Base-by-base conservation (phyloP, 73 alveolate genomes). In the Tetrahymena elliotti region DNA sequence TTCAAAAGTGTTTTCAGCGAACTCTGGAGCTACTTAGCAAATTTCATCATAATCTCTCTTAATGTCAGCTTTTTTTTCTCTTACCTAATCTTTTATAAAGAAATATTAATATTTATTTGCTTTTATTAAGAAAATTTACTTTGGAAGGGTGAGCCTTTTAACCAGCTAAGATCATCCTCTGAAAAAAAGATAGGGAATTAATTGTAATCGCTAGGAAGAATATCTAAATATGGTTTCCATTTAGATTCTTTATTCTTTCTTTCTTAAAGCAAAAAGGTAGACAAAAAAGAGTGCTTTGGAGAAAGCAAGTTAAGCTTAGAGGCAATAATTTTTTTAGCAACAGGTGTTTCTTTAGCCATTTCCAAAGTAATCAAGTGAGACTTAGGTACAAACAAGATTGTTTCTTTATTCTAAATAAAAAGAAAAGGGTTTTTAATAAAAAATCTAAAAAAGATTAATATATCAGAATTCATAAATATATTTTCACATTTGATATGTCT, bases 271-370 rank as follows among this genome's bases (percentile, higher is more conserved):
- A 99, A 94, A 95, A 96, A 99, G 33, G 99, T 97, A 31, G 99
- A 94, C 96, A 99, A 96, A 95, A 97, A 98, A 34, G 99, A 98
- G 96, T 99, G 99, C 97, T 99, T 98, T 11, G 99, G 99, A 83
- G 99, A 98, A 39, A 98, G 97, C 95, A 99, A 96, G 83, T 98
- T 98, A 93, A 98, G 93, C 84, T 97, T 98, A 84, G 96, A 94
- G 10, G 96, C 96, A 88, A 98, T 96, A 97, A 98, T 98, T 96
- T 98, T 97, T 95, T 95, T 95, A 24, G 99, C 99, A 33, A 98
- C 94, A 22, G 98, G 96, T 52, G 99, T 95, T 82, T 94, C 98
- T 84, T 97, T 95, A 13, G 99, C 99, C 98, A 98, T 96, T 93
- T 99, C 99, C 34, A 99, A 97, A 13, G 99, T 98, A 83, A 99